Percentiles rank a stretch among this genome's conserved stretches.
phyloP scores from a whole-genome alignment of 164 flowering plant species.

The Stephania yunnanensis region DNA sequence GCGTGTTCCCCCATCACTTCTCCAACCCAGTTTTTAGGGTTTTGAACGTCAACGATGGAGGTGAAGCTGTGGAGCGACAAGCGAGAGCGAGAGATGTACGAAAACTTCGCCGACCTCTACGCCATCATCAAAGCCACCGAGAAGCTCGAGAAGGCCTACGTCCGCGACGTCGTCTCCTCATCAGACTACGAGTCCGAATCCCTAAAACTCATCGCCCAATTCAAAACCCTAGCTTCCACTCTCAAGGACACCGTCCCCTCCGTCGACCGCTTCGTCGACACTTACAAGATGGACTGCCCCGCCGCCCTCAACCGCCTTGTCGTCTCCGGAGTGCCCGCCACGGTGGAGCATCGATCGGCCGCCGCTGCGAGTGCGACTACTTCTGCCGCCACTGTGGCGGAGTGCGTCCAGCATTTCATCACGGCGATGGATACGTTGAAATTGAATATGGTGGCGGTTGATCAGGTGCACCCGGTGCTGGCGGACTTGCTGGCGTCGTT shows the following conservation, averaged over 20 bases:
- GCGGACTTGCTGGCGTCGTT: constrained; percentile 69
- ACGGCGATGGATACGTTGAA: constrained; percentile 92
- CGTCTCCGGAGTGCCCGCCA: constrained; percentile 79
- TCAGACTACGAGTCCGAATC: constrained; percentile 75
- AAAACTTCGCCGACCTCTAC: constrained; percentile 81
- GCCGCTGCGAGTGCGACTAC: constrained; percentile 39
- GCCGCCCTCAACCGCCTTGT: constrained; percentile 78
- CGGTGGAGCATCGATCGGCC: constrained; percentile 80
- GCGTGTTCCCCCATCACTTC: constrained; percentile 94
- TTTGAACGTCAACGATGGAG: constrained; percentile 36
- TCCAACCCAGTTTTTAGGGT: constrained; percentile 30
- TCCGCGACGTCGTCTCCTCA: constrained; percentile 64
- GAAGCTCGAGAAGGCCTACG: constrained; percentile 88
- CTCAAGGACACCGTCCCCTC: constrained; percentile 72
- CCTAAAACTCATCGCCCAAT: constrained; percentile 79
- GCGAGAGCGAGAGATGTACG: constrained; percentile 95
- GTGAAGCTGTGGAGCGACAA: constrained; percentile 94
- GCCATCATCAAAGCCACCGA: constrained; percentile 89
- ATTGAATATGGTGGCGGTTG: constrained; percentile 84
- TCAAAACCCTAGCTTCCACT: constrained; percentile 67
- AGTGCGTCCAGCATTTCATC: constrained; percentile 86
- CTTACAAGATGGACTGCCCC: constrained; percentile 87
- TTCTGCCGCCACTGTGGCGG: constrained; percentile 79
- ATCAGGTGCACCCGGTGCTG: constrained; percentile 80
- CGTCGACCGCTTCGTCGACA: constrained; percentile 75